A percentile compares a stretch with the other conserved stretches of the same genome.
Evolutionary conservation across 495 filamentous ascomycete species (phyloP).

Genomic region (Patellaria atrata): DNA sequence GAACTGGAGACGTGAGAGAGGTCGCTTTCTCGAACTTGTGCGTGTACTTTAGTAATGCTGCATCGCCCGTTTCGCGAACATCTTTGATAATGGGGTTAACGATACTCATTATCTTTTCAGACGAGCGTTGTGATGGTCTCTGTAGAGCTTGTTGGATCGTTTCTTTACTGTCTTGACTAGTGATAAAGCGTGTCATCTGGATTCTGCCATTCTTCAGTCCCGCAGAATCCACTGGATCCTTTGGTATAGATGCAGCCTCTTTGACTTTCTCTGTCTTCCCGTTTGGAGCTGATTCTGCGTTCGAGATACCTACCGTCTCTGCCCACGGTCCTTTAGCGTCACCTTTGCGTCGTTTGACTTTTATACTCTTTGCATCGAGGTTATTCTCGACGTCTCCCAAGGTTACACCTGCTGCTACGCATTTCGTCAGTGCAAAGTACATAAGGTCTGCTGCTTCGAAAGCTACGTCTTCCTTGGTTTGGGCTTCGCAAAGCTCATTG

Average conservation of each 20-base stretch:
- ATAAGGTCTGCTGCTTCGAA: conserved; percentile 91
- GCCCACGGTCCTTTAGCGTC: conserved; percentile 88
- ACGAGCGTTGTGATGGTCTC: conserved; percentile 83
- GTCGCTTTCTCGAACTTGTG: conserved; percentile 96
- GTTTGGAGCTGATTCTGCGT: conserved; percentile 4
- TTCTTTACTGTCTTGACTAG: conserved; percentile 40
- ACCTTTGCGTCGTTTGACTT: conserved; percentile 79
- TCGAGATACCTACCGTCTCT: conserved; percentile 36
- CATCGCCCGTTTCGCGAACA: conserved; percentile 66
- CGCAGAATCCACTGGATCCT: conserved; percentile 28
- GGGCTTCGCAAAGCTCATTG: conserved; percentile 78
- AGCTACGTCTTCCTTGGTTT: conserved; percentile 65
- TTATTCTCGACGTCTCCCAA: conserved; percentile 80
- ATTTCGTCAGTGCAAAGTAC: conserved; percentile 89
- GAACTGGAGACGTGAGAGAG: conserved; percentile 71
- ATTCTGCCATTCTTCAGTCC: conserved; percentile 49
- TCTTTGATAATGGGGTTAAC: conserved; percentile 83
- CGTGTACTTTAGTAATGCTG: conserved; percentile 76
- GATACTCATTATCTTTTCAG: conserved; percentile 76
- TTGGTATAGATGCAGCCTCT: conserved; percentile 31
- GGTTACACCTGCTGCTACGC: conserved; percentile 64
- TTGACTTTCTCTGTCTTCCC: conserved; percentile 24
- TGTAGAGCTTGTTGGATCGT: conserved; percentile 58
- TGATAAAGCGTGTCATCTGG: conserved; percentile 65
- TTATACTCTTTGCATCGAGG: conserved; percentile 85